phyloP scores from a whole-genome alignment of 257 asterid genomes.

The Solanum corneliomulleri region DNA sequence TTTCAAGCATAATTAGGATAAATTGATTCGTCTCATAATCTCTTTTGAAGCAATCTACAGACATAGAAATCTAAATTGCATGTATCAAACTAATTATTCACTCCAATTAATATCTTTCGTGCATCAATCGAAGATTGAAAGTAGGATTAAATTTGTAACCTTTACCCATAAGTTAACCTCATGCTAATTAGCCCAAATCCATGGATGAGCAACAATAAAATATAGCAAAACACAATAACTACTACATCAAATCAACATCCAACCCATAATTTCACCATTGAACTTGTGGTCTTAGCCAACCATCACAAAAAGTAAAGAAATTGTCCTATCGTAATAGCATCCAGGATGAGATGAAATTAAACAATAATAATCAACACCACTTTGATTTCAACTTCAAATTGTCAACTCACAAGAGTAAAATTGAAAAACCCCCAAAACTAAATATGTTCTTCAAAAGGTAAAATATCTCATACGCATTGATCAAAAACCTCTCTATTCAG shows the following conservation, averaged over 20 bases:
- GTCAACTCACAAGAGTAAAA: neutral
- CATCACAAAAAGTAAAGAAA: neutral
- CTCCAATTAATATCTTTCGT: too few species aligned
- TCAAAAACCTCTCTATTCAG: too few species aligned
- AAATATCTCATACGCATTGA: neutral
- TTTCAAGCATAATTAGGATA: neutral
- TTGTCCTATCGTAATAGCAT: neutral
- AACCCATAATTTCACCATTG: neutral
- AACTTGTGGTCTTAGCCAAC: neutral
- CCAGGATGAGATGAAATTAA: neutral
- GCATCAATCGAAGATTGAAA: neutral
- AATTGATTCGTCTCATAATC: neutral
- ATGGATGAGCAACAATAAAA: neutral
- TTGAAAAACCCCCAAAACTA: neutral
- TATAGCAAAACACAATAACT: neutral
- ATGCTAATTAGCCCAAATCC: neutral
- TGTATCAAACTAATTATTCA: neutral
- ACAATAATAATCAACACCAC: neutral
- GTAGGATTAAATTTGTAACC: neutral
- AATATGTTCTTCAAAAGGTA: neutral
- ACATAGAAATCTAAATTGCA: neutral
- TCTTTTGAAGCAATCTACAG: neutral
- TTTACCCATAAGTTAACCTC: neutral
- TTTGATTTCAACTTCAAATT: neutral
- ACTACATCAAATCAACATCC: neutral